Conservation (phyloP, 768 basidiomycete genomes). For the Pisolithus tinctorius region DNA sequence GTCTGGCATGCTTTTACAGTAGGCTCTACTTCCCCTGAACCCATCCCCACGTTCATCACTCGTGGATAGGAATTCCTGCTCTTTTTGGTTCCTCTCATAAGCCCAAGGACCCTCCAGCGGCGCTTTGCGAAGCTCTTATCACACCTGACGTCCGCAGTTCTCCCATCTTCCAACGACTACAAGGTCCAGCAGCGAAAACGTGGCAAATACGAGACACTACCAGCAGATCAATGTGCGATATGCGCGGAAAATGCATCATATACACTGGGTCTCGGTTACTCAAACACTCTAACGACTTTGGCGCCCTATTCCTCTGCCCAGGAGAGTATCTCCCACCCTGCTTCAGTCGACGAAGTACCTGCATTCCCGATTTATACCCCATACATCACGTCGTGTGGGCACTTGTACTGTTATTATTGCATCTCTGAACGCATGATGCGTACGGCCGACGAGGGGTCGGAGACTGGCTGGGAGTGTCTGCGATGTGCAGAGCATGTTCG, state of each 20-base stretch:
- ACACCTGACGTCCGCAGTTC: constrained; percentile 25
- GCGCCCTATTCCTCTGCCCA: constrained; percentile 24
- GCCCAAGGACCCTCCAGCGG: constrained; percentile 57
- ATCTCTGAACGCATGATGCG: constrained; percentile 77
- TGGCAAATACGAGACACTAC: constrained; percentile 67
- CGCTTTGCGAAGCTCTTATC: constrained; percentile 35
- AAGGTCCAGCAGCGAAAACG: constrained; percentile 15
- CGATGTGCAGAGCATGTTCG: constrained; percentile 65
- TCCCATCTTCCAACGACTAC: constrained; percentile 22
- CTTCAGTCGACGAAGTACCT: constrained; percentile 30
- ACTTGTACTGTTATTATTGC: constrained; percentile 92
- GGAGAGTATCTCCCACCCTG: constrained; percentile 8
- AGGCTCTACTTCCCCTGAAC: constrained; percentile 22
- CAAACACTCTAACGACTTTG: constrained; percentile 38
- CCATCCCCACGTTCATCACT: neutral
- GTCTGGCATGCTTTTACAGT: constrained; percentile 99
- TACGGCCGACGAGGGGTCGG: constrained; percentile 53
- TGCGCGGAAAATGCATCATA: constrained; percentile 75
- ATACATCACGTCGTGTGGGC: constrained; percentile 78
- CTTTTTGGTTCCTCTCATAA: constrained; percentile 84
- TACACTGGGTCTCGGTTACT: constrained; percentile 48
- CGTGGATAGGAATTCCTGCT: constrained; percentile 81
- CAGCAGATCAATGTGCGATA: constrained; percentile 79
- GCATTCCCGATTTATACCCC: constrained; percentile 73
- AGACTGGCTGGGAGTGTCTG: constrained; percentile 73